Percentiles rank a stretch among this genome's conserved stretches.
Conservation (phyloP, 768 basidiomycete genomes). For the Pleurotus sapidus region DNA sequence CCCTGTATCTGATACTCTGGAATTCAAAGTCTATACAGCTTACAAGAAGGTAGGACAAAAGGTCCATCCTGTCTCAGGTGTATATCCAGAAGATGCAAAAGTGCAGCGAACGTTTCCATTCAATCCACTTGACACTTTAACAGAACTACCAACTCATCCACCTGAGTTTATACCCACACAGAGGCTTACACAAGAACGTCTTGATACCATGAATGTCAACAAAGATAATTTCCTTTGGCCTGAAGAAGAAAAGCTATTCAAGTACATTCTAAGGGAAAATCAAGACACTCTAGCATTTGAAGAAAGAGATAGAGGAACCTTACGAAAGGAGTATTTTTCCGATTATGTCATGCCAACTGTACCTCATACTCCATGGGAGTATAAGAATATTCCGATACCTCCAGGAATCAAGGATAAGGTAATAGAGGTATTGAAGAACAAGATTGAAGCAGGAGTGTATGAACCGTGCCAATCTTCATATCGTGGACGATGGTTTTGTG, state of each 20-base stretch:
- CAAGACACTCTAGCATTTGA: conserved; percentile 20
- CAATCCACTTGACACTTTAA: conserved; percentile 20
- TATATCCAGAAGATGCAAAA: conserved; percentile 9
- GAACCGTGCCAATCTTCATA: conserved; percentile 33
- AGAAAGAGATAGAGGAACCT: conserved; percentile 13
- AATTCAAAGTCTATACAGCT: conserved; percentile 6
- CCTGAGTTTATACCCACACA: conserved; percentile 17
- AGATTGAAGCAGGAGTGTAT: conserved; percentile 33
- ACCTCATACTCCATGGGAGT: conserved; percentile 32
- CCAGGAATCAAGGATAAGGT: conserved; percentile 28
- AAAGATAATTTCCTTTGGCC: conserved; percentile 18
- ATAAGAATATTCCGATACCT: conserved; percentile 31
- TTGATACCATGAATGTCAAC: conserved; percentile 12
- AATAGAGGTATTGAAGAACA: conserved; percentile 23
- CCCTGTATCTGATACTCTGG: not conserved
- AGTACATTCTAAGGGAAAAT: conserved; percentile 20
- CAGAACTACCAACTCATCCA: conserved; percentile 14
- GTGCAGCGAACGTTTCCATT: conserved; percentile 15
- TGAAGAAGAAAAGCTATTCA: conserved; percentile 18
- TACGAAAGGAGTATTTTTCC: conserved; percentile 18
- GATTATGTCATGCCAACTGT: conserved; percentile 27
- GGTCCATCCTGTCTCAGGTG: conserved; percentile 21
- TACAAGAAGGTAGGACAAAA: conserved; percentile 18
- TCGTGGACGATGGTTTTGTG: conserved; percentile 33
- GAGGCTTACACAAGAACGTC: conserved; percentile 3